These are phyloP conservation scores for Mycena albidolilacea DNA, from an alignment of 768 basidiomycete species.

Conservation along the genomic window DNA sequence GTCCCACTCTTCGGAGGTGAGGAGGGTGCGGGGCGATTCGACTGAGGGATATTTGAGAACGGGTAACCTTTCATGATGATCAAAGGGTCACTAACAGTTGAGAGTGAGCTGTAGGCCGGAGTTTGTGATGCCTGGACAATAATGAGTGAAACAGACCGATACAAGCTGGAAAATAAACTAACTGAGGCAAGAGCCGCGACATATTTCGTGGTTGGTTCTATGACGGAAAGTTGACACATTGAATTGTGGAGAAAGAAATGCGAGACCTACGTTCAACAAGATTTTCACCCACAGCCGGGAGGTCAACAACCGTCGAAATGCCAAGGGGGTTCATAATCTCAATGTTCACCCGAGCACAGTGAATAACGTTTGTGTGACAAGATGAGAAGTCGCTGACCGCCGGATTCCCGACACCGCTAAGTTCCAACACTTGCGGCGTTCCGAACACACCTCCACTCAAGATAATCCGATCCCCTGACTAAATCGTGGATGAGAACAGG, in stretches of 20 bases:
- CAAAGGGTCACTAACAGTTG: neutral
- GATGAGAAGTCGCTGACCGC: neutral
- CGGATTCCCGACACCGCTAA: neutral
- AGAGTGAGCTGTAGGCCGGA: neutral
- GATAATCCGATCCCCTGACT: neutral
- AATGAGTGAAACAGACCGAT: neutral
- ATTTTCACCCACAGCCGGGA: slow-evolving; percentile 4
- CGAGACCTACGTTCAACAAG: neutral
- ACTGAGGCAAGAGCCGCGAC: neutral
- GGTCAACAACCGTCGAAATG: slow-evolving; percentile 1
- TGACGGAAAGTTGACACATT: too few relatives aligned
- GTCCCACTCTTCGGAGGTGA: neutral
- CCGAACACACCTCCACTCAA: slow-evolving; percentile 3
- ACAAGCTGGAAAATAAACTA: neutral
- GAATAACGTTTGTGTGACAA: too few relatives aligned
- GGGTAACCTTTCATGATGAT: neutral
- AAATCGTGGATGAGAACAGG: neutral
- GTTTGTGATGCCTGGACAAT: neutral
- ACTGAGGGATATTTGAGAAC: neutral
- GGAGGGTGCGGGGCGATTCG: neutral
- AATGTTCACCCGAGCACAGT: too few relatives aligned
- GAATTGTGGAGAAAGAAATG: neutral
- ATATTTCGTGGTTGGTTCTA: neutral
- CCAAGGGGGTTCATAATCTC: slow-evolving; percentile 7
- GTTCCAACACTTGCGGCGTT: slow-evolving; percentile 1